Evolutionary conservation across 1,284 basidiomycete genomes (phyloP).

Genomic region (Ganoderma lingzhi): DNA sequence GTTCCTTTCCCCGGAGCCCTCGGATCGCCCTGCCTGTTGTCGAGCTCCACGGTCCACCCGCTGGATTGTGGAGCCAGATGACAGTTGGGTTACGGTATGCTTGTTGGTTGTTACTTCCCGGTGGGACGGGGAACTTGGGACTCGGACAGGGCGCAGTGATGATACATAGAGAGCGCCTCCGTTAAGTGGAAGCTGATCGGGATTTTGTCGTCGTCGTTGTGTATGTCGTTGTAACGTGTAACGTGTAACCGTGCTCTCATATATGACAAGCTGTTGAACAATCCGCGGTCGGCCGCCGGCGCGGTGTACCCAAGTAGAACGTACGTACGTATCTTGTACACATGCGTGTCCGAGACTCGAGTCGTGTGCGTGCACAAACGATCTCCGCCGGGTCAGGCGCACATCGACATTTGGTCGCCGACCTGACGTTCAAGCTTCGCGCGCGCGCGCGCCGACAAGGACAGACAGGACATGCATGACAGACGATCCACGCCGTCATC

Average conservation of each 20-base stretch:
- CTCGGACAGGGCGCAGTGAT: background rate
- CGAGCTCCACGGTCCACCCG: background rate
- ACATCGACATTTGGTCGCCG: constrained; percentile 2
- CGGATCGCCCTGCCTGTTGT: background rate
- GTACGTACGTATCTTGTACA: background rate
- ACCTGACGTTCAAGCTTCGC: background rate
- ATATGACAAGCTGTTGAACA: background rate
- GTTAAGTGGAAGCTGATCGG: background rate
- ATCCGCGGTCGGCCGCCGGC: background rate
- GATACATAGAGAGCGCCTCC: background rate
- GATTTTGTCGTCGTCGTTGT: background rate
- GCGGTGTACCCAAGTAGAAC: background rate
- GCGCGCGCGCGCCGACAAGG: no score
- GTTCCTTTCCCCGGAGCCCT: background rate
- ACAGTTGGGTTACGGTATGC: background rate
- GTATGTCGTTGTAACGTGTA: background rate
- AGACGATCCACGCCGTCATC: background rate
- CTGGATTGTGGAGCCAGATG: background rate
- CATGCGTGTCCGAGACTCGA: background rate
- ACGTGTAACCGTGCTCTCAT: background rate
- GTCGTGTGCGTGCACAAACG: background rate
- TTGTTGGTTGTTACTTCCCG: background rate
- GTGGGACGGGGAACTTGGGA: background rate
- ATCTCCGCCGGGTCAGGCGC: background rate
- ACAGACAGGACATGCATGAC: background rate